Base-by-base conservation (phyloP, 495 filamentous ascomycete species). In the Acidomyces sp. region DNA sequence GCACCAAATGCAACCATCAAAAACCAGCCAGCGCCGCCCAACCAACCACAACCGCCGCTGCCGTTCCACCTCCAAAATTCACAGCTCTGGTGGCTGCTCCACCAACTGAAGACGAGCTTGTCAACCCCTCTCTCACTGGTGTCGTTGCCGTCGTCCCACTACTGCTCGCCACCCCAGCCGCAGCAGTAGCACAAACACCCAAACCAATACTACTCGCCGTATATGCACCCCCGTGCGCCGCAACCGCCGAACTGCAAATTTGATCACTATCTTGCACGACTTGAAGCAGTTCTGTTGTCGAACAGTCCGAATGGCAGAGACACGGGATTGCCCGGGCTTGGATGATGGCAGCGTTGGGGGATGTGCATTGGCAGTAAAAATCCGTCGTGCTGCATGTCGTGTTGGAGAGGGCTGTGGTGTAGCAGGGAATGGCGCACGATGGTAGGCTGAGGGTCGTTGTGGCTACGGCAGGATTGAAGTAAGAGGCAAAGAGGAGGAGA, bases 301-400 rank as follows among this genome's bases (percentile, higher is more conserved):
- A 49, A 32, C 48, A 45, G 24, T 17, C 31, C 44, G 40, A 24
- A 35, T 24, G 10, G 27, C 48, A 45, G 4, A 61, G 31, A 34
- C 58, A 61, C 2, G 37, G 39, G 6, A 54, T 44, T 12, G 46
- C 46, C 16, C 12, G 7, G 1, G 32, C 22, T 6, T 44, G 40
- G 49, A 62, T 59, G 20, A 24, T 43, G 13, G 42, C 37, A 21
- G 23, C n/a, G 25, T 52, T 51, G 1, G n/a, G n/a, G n/a, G 50
- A 56, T 16, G 55, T 56, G 55, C 58, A 62, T 36, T 58, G 55
- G 54, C 58, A 62, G 5, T 39, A 30, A 26, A 30, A 43, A 38
- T 62, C 56, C 10, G 42, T 48, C 26, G 45, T 15, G 15, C 11
- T 11, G 49, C 58, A 62, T 18, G 41, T 45, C 20, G 52, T 28